Conservation (phyloP, 2,329 filamentous ascomycete species). For the Clathrospora elynae region DNA sequence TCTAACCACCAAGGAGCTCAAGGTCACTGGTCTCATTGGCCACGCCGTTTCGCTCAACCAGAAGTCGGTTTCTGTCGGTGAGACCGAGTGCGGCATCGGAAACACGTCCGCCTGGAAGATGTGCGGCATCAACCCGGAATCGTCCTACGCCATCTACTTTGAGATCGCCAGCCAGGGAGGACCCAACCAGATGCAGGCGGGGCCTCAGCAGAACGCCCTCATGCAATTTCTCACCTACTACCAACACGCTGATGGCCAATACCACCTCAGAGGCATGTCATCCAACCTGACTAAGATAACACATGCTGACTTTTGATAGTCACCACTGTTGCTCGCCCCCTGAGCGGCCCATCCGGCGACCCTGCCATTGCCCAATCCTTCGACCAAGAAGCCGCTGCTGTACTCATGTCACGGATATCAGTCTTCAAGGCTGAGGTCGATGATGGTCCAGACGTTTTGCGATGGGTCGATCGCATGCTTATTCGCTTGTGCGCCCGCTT, state of each 20-base stretch:
- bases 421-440: constrained; percentile 99
- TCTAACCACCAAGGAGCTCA: constrained; percentile 95
- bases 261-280: constrained; percentile 71
- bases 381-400: constrained; percentile 95
- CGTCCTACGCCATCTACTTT: constrained; percentile 96
- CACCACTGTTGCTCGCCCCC: constrained; percentile 86
- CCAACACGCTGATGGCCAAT: constrained; percentile 94
- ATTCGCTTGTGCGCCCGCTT: constrained; percentile 96
- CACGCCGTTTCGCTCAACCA: constrained; percentile 97
- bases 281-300: neutral
- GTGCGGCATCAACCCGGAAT: constrained; percentile 93
- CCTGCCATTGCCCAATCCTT: constrained; percentile 96
- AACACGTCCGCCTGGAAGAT: constrained; percentile 99
- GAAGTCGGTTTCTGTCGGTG: constrained; percentile 94
- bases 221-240: constrained; percentile 99
- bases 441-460: constrained; percentile 94
- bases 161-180: constrained; percentile 95
- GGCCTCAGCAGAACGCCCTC: constrained; percentile 88
- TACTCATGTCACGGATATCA: constrained; percentile 98
- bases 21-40: constrained; percentile 95
- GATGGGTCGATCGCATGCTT: constrained; percentile 98
- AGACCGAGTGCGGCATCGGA: constrained; percentile 97
- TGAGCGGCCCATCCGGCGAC: constrained; percentile 92
- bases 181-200: constrained; percentile 80
- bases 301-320: constrained; percentile 55